These are phyloP conservation scores for Boletus reticuloceps DNA, from an alignment of 768 basidiomycete species.

Conservation along the genomic window DNA sequence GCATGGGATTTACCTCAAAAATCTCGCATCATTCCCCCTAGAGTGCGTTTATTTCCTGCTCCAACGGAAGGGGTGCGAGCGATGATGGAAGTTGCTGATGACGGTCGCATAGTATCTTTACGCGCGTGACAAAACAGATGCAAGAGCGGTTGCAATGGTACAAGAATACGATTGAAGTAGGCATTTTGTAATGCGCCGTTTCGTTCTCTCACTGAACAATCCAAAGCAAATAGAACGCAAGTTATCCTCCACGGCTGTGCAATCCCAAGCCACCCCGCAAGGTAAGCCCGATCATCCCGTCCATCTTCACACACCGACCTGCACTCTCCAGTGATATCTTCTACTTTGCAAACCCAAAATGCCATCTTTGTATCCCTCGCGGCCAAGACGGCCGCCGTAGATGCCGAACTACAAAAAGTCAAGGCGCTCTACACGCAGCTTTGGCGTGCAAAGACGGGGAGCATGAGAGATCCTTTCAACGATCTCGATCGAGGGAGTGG, in stretches of 20 bases:
- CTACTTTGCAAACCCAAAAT: slow-evolving; percentile 80
- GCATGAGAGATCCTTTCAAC: slow-evolving; percentile 80
- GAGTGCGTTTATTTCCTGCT: slow-evolving; percentile 49
- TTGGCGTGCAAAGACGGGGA: slow-evolving; percentile 79
- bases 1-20: slow-evolving; percentile 67
- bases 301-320: not conserved
- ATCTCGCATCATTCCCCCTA: slow-evolving; percentile 77
- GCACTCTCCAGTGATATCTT: slow-evolving; percentile 53
- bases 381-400: slow-evolving; percentile 68
- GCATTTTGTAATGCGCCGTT: slow-evolving; percentile 1
- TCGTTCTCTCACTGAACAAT: not conserved
- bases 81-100: not conserved
- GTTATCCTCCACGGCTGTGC: slow-evolving; percentile 61
- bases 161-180: slow-evolving; percentile 76
- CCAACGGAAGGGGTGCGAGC: not conserved
- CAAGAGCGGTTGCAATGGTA: slow-evolving; percentile 72
- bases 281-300: slow-evolving; percentile 37
- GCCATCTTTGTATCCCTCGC: slow-evolving; percentile 75
- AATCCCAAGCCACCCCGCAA: slow-evolving; percentile 71
- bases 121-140: slow-evolving; percentile 69
- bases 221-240: slow-evolving; percentile 68
- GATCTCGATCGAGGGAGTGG: slow-evolving; percentile 39
- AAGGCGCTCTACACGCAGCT: slow-evolving; percentile 73
- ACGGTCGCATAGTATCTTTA: slow-evolving; percentile 56
- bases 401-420: slow-evolving; percentile 74